These are phyloP conservation scores for Schwanniomyces polymorphus DNA, from an alignment of 805 yeast genomes.

Conservation along the genomic window DNA sequence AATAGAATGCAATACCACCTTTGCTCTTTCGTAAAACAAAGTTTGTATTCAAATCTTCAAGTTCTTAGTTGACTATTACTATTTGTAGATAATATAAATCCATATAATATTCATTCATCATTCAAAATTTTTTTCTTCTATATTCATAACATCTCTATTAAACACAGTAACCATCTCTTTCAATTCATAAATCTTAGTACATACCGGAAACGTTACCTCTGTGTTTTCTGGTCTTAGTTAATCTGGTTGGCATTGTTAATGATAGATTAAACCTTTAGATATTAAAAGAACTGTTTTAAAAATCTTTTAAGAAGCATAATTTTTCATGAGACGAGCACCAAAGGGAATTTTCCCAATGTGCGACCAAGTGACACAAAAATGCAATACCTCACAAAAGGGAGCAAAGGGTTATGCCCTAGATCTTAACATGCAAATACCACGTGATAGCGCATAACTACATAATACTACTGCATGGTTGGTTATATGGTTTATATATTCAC, in stretches of 20 bases:
- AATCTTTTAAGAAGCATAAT: slow-evolving; percentile 7
- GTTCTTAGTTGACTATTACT: not conserved
- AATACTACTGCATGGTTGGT: too few species aligned
- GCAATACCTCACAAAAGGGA: not conserved
- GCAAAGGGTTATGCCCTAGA: not conserved
- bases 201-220: slow-evolving; percentile 99
- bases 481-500: too few species aligned
- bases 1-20: not conserved
- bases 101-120: not conserved
- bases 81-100: too few species aligned
- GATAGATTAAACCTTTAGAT: slow-evolving; percentile 10
- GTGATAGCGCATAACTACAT: not conserved
- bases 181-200: slow-evolving; percentile 30
- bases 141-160: not conserved
- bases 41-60: not conserved
- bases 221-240: slow-evolving; percentile 99
- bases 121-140: not conserved
- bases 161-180: not conserved
- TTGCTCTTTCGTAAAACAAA: not conserved
- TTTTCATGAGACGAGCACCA: slow-evolving; percentile 6
- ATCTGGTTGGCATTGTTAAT: slow-evolving; percentile 93
- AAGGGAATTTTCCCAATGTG: not conserved
- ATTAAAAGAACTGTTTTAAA: slow-evolving; percentile 2
- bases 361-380: not conserved
- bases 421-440: not conserved